Evolutionary conservation across 257 asterid genomes (phyloP), one percentile per base, ranked within the genome.

Genomic region (Nyctanthes arbortristis): DNA sequence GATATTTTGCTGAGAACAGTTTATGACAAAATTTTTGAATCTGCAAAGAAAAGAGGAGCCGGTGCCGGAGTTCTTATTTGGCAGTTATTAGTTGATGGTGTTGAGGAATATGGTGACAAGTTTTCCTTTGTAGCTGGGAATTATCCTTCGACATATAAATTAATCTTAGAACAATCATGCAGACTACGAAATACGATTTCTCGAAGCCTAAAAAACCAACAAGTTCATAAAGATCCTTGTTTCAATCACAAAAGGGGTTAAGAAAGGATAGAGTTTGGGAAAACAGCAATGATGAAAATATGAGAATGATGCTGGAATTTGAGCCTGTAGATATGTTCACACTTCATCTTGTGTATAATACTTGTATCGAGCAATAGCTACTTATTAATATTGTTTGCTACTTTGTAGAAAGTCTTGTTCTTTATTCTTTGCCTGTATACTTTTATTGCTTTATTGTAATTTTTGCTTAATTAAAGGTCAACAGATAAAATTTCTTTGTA

Each of bases 1-100:
- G 73, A 79, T 52, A 55, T 34, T 58, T 9, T 75, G 31, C 39
- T 79, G 49, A 75, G 67, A 59, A 68, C 60, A 10, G 69, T 75
- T 11, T 76, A 71, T 33, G 84, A 79, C 22, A 75, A 62, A 63
- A 71, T 79, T 24, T 79, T 61, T 47, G 73, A 75, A 59, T 79
- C 84, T 13, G 78, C 84, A 36, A 68, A 67, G 63, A 67, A 68
- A 66, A 79, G 39, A 22, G 78, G 29, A 75, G 75, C 84, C 20
- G 84, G 84, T 36, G 76, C 80, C 9, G 84, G 80, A 32, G 77
- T 78, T 35, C 62, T 79, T 31, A 30, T 79, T 16, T 79, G 84
- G 84, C 84, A 75, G 49, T 45, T 79, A 40, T 31, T 75, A 63
- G 78, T 75, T n/a, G 75, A 79, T 67, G 77, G 78, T 29, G 71